Evolutionary conservation across 176 grass and related monocot genomes (phyloP).

Genomic region (Eragrostis nindensis): DNA sequence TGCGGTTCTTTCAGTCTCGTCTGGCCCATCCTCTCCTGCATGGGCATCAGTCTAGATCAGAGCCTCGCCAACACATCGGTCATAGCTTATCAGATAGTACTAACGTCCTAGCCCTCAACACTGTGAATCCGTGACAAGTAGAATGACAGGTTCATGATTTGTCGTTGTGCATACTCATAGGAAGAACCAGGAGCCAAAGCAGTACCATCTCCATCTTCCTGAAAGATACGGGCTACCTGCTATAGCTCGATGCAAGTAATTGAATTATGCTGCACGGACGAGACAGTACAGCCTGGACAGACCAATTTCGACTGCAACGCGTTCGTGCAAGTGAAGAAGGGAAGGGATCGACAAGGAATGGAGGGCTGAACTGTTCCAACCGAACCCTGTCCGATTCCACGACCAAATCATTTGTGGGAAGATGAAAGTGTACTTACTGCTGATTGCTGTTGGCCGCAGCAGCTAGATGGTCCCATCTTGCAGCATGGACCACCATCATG

Average conservation of each 20-base stretch:
- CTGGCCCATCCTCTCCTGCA: too few relatives aligned
- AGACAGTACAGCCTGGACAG: not conserved
- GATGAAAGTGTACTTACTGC: slow-evolving; percentile 23
- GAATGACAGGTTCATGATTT: not conserved
- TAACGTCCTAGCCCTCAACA: not conserved
- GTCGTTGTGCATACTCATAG: not conserved
- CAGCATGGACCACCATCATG: not conserved
- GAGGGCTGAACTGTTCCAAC: not conserved
- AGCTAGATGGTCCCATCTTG: not conserved
- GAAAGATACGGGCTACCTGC: slow-evolving; percentile 25
- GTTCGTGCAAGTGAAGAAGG: not conserved
- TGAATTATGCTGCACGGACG: not conserved
- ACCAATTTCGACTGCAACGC: not conserved
- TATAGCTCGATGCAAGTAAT: not conserved
- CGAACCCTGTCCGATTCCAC: slow-evolving; percentile 12
- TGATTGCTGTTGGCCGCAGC: not conserved
- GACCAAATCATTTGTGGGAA: slow-evolving; percentile 13
- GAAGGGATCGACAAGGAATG: not conserved
- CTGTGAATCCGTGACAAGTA: not conserved
- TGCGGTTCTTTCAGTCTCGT: too few relatives aligned
- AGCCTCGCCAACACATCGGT: not conserved
- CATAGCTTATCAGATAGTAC: too few relatives aligned
- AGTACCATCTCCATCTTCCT: too few relatives aligned
- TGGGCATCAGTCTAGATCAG: not conserved
- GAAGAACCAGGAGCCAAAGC: too few relatives aligned